Conservation (phyloP, 441 rosid species). For the Caryocar brasiliense region DNA sequence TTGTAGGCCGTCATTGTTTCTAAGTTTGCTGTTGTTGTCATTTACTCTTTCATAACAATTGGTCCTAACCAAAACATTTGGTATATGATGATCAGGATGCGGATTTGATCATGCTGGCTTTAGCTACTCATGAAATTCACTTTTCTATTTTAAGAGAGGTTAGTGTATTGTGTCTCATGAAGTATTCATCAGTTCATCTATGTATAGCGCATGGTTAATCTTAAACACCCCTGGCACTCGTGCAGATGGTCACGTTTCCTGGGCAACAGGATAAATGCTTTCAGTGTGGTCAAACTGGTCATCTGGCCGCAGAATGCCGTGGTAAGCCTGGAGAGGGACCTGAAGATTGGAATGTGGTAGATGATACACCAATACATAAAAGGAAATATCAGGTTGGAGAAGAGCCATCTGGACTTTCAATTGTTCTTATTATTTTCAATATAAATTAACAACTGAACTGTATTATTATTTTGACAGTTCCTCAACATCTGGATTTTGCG, state of each 20-base stretch:
- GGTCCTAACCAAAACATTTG: neutral
- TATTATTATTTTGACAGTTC: conserved; percentile 43
- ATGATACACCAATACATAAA: conserved; percentile 78
- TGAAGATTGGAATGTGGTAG: conserved; percentile 30
- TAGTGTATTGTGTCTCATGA: conserved; percentile 1
- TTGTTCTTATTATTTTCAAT: conserved; percentile 3
- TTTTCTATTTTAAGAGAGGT: conserved; percentile 98
- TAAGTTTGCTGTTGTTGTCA: neutral
- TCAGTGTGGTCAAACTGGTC: conserved; percentile 85
- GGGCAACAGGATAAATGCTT: conserved; percentile 96
- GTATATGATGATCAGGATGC: conserved; percentile 61
- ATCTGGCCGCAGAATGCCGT: conserved; percentile 88
- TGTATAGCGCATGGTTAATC: neutral
- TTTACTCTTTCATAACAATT: neutral
- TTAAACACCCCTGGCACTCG: too few species aligned
- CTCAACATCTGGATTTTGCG: conserved; percentile 85
- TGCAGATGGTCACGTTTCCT: conserved; percentile 72
- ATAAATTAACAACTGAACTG: too few species aligned
- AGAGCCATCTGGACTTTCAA: conserved; percentile 2
- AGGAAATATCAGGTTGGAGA: conserved; percentile 89
- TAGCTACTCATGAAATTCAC: conserved; percentile 96
- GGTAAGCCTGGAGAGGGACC: conserved; percentile 43
- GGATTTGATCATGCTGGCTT: conserved; percentile 86
- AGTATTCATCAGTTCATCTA: neutral
- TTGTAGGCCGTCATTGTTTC: neutral